Conservation (phyloP, 306 rosid genomes). For the Pueraria montana region DNA sequence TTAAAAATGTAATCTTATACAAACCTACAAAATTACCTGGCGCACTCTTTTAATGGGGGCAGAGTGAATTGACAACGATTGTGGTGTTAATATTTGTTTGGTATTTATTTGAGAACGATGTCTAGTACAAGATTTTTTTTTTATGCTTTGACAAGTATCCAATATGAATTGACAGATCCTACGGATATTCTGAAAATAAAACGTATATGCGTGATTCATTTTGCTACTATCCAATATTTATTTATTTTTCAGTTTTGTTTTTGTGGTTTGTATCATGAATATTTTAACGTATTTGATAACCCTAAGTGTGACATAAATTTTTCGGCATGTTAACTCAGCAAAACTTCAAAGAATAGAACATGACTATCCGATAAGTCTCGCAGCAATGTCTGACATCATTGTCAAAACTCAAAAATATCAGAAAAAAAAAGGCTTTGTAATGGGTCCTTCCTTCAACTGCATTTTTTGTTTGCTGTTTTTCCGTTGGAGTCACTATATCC, state of each 20-base stretch:
- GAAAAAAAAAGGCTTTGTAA: background rate
- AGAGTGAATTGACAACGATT: background rate
- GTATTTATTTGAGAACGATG: background rate
- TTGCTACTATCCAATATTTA: background rate
- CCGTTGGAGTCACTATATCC: too few relatives aligned
- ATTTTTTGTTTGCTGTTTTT: too few relatives aligned
- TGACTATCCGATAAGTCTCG: background rate
- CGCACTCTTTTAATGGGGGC: background rate
- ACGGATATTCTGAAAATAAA: slow-evolving; percentile 43
- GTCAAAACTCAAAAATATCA: background rate
- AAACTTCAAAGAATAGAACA: background rate
- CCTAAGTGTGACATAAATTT: background rate
- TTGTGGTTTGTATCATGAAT: background rate
- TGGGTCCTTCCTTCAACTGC: background rate
- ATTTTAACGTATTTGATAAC: background rate
- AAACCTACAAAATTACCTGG: background rate
- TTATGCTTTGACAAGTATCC: slow-evolving; percentile 21
- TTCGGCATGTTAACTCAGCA: background rate
- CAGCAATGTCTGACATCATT: background rate
- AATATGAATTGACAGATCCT: slow-evolving; percentile 13
- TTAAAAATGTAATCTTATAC: background rate
- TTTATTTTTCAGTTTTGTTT: background rate
- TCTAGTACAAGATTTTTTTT: too few relatives aligned
- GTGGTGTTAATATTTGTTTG: background rate
- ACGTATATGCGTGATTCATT: slow-evolving; percentile 36